Conservation (phyloP, 2,329 filamentous ascomycete species). For the Immersiporthe knoxdaviesiana region DNA sequence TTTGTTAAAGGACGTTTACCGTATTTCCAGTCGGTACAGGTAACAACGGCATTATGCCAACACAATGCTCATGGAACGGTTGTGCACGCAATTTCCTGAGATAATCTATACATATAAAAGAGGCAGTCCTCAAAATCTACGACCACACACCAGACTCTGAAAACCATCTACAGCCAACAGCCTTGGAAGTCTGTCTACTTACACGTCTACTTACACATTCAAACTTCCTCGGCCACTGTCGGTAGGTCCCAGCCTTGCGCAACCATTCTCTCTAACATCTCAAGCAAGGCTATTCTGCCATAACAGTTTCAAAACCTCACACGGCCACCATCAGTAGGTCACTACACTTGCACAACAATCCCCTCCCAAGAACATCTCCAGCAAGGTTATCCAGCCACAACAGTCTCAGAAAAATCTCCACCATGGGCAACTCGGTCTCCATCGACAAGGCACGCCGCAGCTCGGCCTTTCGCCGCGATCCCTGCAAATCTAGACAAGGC, state of each 20-base stretch:
- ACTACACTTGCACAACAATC: too few species aligned
- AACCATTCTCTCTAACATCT: not conserved
- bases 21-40: not conserved
- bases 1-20: not conserved
- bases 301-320: too few species aligned
- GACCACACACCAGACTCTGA: not conserved
- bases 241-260: too few species aligned
- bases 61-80: not conserved
- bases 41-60: not conserved
- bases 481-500: not conserved
- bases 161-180: not conserved
- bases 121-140: not conserved
- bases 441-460: not conserved
- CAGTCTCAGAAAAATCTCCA: too few species aligned
- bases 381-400: not conserved
- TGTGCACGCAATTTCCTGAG: not conserved
- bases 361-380: not conserved
- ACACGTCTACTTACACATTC: not conserved
- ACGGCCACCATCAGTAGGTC: too few species aligned
- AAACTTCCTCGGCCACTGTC: too few species aligned
- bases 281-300: not conserved
- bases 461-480: not conserved
- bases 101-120: not conserved
- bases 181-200: not conserved
- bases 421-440: not conserved